A percentile compares a stretch with the other conserved stretches of the same genome.
These are phyloP conservation scores for Fusarium incarnatum DNA, from an alignment of 2,329 filamentous ascomycete genomes.

Conservation along the genomic window DNA sequence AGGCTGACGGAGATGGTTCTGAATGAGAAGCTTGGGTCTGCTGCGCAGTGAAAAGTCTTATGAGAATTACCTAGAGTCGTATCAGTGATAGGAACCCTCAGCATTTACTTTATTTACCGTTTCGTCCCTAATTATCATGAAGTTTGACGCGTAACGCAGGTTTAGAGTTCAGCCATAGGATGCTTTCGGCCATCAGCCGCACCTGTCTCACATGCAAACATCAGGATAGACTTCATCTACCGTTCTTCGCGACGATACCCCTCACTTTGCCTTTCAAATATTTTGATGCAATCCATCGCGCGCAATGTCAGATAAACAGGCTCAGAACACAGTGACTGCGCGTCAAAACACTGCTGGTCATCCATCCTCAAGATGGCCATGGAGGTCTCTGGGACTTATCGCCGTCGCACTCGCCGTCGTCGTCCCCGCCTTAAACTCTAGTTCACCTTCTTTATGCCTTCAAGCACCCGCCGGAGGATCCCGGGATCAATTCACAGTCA, in stretches of 20 bases:
- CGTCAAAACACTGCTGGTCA: not conserved
- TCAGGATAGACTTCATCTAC: not conserved
- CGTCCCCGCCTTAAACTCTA: not conserved
- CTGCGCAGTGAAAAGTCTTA: accelerated
- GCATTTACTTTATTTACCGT: not conserved
- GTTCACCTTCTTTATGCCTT: not conserved
- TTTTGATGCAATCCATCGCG: too few species aligned
- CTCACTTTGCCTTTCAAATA: not conserved
- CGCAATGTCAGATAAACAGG: not conserved
- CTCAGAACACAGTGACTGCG: not conserved
- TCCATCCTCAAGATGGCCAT: too few species aligned
- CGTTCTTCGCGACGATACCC: not conserved
- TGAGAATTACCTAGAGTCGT: not conserved
- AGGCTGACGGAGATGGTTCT: not conserved
- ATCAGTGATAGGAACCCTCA: not conserved
- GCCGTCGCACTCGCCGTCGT: not conserved
- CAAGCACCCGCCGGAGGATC: not conserved
- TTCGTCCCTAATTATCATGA: too few species aligned
- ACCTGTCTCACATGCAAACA: not conserved
- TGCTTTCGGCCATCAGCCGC: not conserved
- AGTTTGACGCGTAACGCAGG: not conserved
- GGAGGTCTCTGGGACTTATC: not conserved
- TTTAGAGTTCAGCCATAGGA: not conserved
- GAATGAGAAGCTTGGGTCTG: not conserved
- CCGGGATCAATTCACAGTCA: not conserved